Base-by-base conservation (phyloP, 2,329 filamentous ascomycete genomes). In the Epicoccum sorghinum region DNA sequence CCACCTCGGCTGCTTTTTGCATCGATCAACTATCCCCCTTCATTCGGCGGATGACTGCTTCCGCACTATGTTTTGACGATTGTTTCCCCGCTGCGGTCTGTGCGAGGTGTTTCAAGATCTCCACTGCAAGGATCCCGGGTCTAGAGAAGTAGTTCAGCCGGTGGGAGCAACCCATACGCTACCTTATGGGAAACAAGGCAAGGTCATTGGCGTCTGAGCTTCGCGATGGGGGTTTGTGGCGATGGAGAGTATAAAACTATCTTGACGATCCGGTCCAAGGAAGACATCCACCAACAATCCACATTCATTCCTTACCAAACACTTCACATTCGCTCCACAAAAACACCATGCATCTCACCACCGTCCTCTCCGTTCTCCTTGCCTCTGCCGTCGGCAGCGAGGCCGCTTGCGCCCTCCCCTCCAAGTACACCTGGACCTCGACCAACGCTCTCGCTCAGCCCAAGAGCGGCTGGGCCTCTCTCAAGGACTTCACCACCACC, bases 401-500 rank as follows among this genome's bases (percentile, higher is more conserved):
- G 8, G 67, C 67, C 40, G 56, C 62, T 27, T 87, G 84, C 72
- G 58, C 66, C 27, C 80, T 86, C 35, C 84, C 84, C 0, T 80
- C 83, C 0, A 79, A 72, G 8, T 86, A 85, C 70, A 69, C 71
- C 39, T 87, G 84, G 83, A 80, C 78, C 30, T 83, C 82, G 9
- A 80, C 78, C 5, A 77, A 71, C 2, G 58, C 77, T 2, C 75
- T 88, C 7, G 82, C 83, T 1, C 64, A 74, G 4, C 84, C 85
- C 0, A 79, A 80, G 61, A 74, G 73, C 1, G 83, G 83, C 14
- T 85, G 81, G 82, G 76, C 73, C 2, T 76, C 83, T 4, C 77
- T 89, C 62, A 89, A 89, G 66, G 86, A 89, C 72, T 88, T 88
- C 72, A 86, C 82, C 23, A 65, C 69, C 47, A 80, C 79, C 18